Evolutionary conservation across 2,329 filamentous ascomycete genomes (phyloP).

Genomic region (Juglanconis oblonga): DNA sequence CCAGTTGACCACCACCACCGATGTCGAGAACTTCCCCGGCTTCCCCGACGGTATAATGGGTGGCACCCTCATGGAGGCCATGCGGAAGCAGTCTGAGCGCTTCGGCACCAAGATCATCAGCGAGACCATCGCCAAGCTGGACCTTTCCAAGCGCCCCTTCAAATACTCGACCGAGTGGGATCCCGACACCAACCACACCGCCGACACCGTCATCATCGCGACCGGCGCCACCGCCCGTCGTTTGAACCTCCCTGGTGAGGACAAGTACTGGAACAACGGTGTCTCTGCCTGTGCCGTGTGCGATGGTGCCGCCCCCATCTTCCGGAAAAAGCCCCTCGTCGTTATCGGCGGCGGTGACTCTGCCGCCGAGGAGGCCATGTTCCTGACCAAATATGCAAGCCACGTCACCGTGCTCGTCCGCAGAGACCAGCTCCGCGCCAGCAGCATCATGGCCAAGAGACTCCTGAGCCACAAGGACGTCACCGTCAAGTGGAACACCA

Average conservation of each 20-base stretch:
- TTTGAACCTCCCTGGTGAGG: constrained; percentile 80
- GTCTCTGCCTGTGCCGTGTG: constrained; percentile 96
- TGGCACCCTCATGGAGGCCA: constrained; percentile 86
- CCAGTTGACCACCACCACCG: constrained; percentile 96
- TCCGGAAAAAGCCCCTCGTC: constrained; percentile 90
- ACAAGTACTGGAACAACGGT: constrained; percentile 96
- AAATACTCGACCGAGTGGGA: constrained; percentile 90
- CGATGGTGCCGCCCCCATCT: constrained; percentile 95
- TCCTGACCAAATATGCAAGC: constrained; percentile 94
- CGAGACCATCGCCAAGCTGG: constrained; percentile 87
- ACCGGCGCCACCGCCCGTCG: constrained; percentile 91
- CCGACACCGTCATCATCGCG: constrained; percentile 89
- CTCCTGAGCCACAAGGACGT: constrained; percentile 83
- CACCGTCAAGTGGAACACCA: constrained; percentile 81
- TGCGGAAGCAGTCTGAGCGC: constrained; percentile 85
- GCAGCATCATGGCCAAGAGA: constrained; percentile 87
- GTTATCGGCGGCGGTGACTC: constrained; percentile 97
- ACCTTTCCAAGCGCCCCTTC: constrained; percentile 82
- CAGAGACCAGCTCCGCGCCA: constrained; percentile 80
- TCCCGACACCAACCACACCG: constrained; percentile 79
- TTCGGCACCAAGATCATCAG: constrained; percentile 93
- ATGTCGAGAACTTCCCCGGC: constrained; percentile 96
- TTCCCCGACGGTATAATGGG: constrained; percentile 90
- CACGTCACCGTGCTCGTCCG: constrained; percentile 93
- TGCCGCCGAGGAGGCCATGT: constrained; percentile 94